Percentiles rank a stretch among this genome's conserved stretches.
phyloP scores from a whole-genome alignment of 2,329 filamentous ascomycete genomes.

The Trichocomaceae sp. region DNA sequence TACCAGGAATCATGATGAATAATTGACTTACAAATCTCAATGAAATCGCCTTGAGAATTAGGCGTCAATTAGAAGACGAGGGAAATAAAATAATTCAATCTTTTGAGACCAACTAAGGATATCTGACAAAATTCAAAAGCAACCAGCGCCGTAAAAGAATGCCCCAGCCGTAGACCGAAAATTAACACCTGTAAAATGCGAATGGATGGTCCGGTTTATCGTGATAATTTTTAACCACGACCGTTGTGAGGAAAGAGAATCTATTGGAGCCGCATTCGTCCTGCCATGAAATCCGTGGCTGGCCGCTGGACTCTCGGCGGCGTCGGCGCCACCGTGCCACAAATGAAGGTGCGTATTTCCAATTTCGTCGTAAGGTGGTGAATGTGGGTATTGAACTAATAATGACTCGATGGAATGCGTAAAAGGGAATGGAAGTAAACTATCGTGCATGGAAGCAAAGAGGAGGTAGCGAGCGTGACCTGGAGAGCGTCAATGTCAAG shows the following conservation, averaged over 20 bases:
- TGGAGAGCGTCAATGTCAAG: background rate
- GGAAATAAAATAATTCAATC: background rate
- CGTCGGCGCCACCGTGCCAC: no score
- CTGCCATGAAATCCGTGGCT: conserved; percentile 2
- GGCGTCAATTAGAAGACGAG: background rate
- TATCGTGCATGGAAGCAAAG: conserved; percentile 39
- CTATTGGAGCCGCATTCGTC: background rate
- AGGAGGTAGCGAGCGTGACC: conserved; percentile 30
- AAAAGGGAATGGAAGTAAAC: background rate
- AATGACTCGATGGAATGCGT: background rate
- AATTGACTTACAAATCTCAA: background rate
- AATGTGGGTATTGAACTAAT: conserved; percentile 2
- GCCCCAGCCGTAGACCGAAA: background rate
- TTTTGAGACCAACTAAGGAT: background rate
- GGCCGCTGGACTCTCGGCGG: no score
- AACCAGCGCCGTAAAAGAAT: background rate
- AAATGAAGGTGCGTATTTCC: background rate
- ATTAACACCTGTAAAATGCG: background rate
- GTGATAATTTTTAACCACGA: background rate
- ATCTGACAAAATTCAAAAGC: background rate
- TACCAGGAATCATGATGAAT: background rate
- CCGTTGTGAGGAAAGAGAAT: background rate
- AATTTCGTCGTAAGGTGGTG: background rate
- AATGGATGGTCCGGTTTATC: conserved; percentile 6
- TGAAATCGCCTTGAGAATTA: background rate